Percentiles rank a stretch among this genome's conserved stretches.
Conservation (phyloP, 768 basidiomycete genomes). For the Naematelia aurantialba region DNA sequence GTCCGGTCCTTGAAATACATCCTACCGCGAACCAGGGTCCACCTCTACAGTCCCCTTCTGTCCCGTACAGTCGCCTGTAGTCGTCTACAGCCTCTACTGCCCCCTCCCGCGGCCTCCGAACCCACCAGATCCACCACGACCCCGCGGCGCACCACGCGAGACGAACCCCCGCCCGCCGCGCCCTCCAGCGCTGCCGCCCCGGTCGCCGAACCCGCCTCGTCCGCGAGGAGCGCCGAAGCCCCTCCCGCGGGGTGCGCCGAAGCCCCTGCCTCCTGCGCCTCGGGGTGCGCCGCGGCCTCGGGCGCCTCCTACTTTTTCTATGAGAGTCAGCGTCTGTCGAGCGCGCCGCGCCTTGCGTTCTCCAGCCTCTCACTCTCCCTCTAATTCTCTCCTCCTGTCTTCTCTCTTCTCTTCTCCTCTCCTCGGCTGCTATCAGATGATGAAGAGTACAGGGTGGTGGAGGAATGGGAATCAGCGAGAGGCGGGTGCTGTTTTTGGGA, state of each 20-base stretch:
- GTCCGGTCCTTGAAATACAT: too few species aligned
- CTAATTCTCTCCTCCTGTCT: not conserved
- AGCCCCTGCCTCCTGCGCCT: slow-evolving; percentile 28
- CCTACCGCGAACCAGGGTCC: too few species aligned
- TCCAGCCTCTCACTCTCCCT: not conserved
- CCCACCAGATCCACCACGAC: slow-evolving; percentile 24
- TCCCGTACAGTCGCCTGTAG: not conserved
- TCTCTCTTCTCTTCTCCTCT: not conserved
- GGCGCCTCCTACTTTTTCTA: slow-evolving; percentile 6
- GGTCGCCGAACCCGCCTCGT: slow-evolving; percentile 27
- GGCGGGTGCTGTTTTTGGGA: not conserved
- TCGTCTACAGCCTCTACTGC: not conserved
- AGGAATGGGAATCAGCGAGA: not conserved
- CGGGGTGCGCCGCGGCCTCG: slow-evolving; percentile 37
- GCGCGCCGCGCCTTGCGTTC: too few species aligned
- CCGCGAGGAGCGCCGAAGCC: slow-evolving; percentile 38
- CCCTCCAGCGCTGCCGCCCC: slow-evolving; percentile 26
- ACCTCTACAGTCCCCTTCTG: not conserved
- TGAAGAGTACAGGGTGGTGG: not conserved
- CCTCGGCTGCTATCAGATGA: not conserved
- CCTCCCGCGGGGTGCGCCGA: slow-evolving; percentile 41
- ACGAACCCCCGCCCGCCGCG: slow-evolving; percentile 18
- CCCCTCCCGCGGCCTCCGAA: not conserved
- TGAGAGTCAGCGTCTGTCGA: not conserved
- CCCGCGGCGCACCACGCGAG: slow-evolving; percentile 23